Percentiles rank a stretch among this genome's conserved stretches.
phyloP scores from a whole-genome alignment of 306 rosid species.

The Prunus davidiana region DNA sequence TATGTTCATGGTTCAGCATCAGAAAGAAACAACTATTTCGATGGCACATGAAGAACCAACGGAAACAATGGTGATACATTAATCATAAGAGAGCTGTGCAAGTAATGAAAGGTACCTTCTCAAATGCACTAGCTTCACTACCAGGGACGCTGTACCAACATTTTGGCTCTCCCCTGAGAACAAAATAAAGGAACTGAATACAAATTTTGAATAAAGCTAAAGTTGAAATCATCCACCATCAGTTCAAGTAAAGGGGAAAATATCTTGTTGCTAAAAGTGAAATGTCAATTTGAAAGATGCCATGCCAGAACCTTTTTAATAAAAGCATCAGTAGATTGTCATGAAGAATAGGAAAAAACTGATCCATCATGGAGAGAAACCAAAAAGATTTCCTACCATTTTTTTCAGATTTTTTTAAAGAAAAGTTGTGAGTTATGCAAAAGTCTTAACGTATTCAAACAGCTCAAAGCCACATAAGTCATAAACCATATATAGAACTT shows the following conservation, averaged over 20 bases:
- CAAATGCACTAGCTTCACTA: conserved; percentile 76
- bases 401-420: background rate
- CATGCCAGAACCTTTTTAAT: background rate
- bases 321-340: background rate
- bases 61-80: background rate
- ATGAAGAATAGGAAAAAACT: background rate
- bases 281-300: background rate
- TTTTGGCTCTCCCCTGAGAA: conserved; percentile 94
- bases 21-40: background rate
- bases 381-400: background rate
- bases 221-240: background rate
- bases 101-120: conserved; percentile 49
- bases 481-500: background rate
- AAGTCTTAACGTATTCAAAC: background rate
- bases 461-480: background rate
- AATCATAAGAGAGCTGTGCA: background rate
- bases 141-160: conserved; percentile 99
- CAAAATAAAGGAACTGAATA: conserved; percentile 35
- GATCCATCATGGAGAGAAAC: background rate
- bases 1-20: background rate
- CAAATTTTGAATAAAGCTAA: background rate
- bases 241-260: background rate
- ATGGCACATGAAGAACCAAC: background rate
- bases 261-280: background rate
- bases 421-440: background rate